These are phyloP conservation scores for Stereocaulon alpinum DNA, from an alignment of 495 filamentous ascomycete species.

Conservation along the genomic window DNA sequence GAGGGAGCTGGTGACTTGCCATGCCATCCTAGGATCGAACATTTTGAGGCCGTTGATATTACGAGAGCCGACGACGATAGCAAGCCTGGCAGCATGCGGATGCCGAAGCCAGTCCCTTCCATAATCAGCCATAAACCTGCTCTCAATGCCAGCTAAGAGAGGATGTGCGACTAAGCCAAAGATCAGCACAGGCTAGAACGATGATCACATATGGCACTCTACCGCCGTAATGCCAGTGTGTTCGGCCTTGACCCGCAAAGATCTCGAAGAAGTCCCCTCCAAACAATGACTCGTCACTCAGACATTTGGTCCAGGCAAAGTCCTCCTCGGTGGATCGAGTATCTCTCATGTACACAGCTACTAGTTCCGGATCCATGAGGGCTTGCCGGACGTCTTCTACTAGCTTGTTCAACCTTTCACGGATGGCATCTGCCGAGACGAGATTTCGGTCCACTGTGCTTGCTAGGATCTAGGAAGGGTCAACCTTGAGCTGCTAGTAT, in stretches of 20 bases:
- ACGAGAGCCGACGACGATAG: constrained; percentile 27
- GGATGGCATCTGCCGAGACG: constrained; percentile 30
- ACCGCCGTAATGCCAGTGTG: constrained; percentile 34
- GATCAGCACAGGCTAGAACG: neutral
- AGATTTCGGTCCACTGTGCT: constrained; percentile 43
- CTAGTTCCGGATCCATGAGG: constrained; percentile 20
- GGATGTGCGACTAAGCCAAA: constrained; percentile 31
- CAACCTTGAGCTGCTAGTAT: constrained; percentile 25
- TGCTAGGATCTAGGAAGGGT: constrained; percentile 34
- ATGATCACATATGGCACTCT: neutral
- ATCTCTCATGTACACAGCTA: constrained; percentile 18
- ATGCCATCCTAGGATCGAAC: constrained; percentile 36
- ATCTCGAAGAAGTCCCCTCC: constrained; percentile 26
- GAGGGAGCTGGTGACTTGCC: constrained; percentile 31
- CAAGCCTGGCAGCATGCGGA: constrained; percentile 26
- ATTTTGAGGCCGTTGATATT: constrained; percentile 27
- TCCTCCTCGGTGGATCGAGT: constrained; percentile 9
- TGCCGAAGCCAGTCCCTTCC: constrained; percentile 32
- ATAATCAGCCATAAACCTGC: constrained; percentile 27
- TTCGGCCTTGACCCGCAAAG: constrained; percentile 41
- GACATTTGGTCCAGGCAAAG: constrained; percentile 9
- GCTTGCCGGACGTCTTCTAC: constrained; percentile 29
- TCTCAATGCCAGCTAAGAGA: constrained; percentile 35
- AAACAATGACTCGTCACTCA: constrained; percentile 13
- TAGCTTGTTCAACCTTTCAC: constrained; percentile 30